Base-by-base conservation (phyloP, 1,139 yeast genomes). In the Blastobotrys serpentis region DNA sequence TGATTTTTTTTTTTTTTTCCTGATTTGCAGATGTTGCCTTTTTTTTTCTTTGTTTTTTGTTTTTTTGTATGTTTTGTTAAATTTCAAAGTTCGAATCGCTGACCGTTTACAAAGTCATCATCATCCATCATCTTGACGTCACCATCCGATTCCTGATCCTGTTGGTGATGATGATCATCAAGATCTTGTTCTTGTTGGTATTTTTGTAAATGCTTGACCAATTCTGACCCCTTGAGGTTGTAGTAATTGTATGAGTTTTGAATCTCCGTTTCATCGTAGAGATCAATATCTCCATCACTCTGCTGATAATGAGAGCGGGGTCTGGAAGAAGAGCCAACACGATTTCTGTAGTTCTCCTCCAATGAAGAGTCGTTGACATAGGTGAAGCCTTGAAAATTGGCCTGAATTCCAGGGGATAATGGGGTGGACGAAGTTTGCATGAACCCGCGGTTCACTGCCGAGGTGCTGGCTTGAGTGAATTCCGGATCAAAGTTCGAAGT, bases 401-500 rank as follows among this genome's bases (percentile, higher is more conserved):
- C 97, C 70, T 92, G 98, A 60, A 90, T 81, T 0, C 95, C 96
- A 1, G 96, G 96, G 7, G 95, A 84, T 54, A 92, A 73, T 25
- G 98, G 98, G 2, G 96, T 86, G 23, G 53, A 49, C 57, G 82
- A 76, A 67, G 80, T 78, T 32, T 57, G 59, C 69, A 78, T 68
- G 46, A 77, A 65, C 58, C 83, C 86, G 60, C 81, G 81, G 62
- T 79, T 82, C 66, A 87, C 77, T 34, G 81, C 82, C 16, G 94
- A 84, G 1, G 96, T 88, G 30, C 95, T 85, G 43, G 95, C 90
- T 59, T 84, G 85, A 13, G 98, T 92, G 68, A 92, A 92, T 68
- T 90, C 98, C 5, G 98, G 97, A 65, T 92, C 98, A 69, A 92
- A 92, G 68, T 92, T 92, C 11, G 96, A 86, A 6, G 96, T 90